Conservation (phyloP, 805 yeast species). For the Hanseniaspora clermontiae region DNA sequence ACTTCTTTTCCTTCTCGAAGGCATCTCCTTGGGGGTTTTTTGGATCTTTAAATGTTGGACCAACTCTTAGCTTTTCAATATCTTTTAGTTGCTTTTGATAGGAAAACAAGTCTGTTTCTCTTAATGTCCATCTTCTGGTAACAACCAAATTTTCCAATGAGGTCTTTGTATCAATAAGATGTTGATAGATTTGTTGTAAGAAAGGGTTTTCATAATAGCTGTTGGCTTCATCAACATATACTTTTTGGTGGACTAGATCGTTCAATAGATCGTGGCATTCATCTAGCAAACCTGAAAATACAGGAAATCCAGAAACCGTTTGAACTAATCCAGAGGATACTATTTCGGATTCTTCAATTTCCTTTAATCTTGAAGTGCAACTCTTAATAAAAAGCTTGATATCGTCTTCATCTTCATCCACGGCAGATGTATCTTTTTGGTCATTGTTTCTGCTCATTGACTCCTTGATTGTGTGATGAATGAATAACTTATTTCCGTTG, state of each 20-base stretch:
- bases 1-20: constrained; percentile 31
- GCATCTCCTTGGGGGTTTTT: constrained; percentile 14
- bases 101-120: constrained; percentile 84
- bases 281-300: constrained; percentile 63
- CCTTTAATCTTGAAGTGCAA: constrained; percentile 10
- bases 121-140: constrained; percentile 92
- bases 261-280: constrained; percentile 66
- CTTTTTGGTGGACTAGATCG: constrained; percentile 43
- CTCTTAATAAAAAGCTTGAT: constrained; percentile 14
- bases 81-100: constrained; percentile 63
- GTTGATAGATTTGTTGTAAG: constrained; percentile 48
- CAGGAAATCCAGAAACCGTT: constrained; percentile 33
- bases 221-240: constrained; percentile 19
- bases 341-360: constrained; percentile 15
- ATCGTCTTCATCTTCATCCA: constrained; percentile 4
- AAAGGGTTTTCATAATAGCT: constrained; percentile 35
- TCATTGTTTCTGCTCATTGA: not conserved
- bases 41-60: constrained; percentile 40
- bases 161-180: constrained; percentile 51
- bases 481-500: constrained; percentile 4
- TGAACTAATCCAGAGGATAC: constrained; percentile 19
- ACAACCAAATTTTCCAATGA: constrained; percentile 71
- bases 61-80: constrained; percentile 60
- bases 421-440: not conserved
- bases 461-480: constrained; percentile 11